Base-by-base conservation (phyloP, 345 rosid species). In the Rhizophora mangle region DNA sequence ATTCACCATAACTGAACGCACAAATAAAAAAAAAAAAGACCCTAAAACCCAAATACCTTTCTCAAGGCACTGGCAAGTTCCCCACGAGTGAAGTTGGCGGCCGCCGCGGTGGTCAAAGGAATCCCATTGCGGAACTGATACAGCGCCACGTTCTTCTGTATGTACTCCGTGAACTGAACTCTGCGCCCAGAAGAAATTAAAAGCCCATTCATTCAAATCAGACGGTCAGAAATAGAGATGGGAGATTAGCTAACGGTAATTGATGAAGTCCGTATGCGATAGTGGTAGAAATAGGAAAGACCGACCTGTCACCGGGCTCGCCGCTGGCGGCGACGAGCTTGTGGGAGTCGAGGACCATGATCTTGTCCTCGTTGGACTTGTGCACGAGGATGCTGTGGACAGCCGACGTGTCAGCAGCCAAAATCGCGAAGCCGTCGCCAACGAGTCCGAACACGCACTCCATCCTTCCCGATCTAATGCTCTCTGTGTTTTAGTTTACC, bases 311-410 rank as follows among this genome's bases (percentile, higher is more conserved):
- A 57, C 98, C 97, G 43, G 99, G 80, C 85, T 92, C 97, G 27
- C 99, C 99, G 67, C 97, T 92, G 30, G 97, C 97, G 65, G 97
- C 99, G 76, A 88, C 64, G 72, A 95, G 96, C 83, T 92, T 95
- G 84, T 92, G 96, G 52, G 96, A 92, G 64, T 95, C 99, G 69
- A 95, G 99, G 37, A 62, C 32, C 97, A 95, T 95, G 87, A 95
- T 90, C 82, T 95, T 95, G 85, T 92, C 99, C 73, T 95, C 99
- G 67, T 95, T 84, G 59, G 93, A 84, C 79, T 95, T 92, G 84
- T 95, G 99, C 15, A 92, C 89, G 31, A 95, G 83, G 53, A 95
- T 92, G 79, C 97, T 95, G 83, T 86, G 84, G 21, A 90, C 96
- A 6, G 99, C 97, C 68, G 96, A 95, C 22, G 97, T 81, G 68